Evolutionary conservation across 257 asterid species (phyloP).

Genomic region (Hygrophila difformis): DNA sequence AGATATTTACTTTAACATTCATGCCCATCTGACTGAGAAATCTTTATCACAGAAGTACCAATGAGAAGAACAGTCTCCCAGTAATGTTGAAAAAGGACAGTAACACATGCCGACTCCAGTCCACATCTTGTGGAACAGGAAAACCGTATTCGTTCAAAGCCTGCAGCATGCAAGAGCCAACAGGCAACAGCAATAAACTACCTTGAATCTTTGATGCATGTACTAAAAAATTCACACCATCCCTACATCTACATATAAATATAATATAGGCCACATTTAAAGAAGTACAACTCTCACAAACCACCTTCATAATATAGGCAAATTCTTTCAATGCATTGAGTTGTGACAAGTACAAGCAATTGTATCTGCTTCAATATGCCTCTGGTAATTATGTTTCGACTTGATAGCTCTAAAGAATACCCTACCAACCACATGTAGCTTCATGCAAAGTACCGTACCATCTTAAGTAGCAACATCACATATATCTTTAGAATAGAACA

Average conservation of each 20-base stretch:
- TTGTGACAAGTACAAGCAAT: constrained; percentile 90
- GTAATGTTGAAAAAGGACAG: no score
- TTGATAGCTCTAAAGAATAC: constrained; percentile 93
- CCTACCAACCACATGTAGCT: constrained; percentile 95
- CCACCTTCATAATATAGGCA: constrained; percentile 98
- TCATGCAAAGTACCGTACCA: constrained; percentile 89
- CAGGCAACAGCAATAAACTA: constrained; percentile 14
- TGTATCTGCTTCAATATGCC: constrained; percentile 90
- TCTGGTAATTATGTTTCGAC: constrained; percentile 90
- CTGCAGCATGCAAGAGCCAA: no score
- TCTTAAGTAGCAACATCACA: constrained; percentile 96
- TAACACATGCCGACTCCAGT: constrained; percentile 86
- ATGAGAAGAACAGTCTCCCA: no score
- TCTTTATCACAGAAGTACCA: no score
- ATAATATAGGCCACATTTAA: not conserved
- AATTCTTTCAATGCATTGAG: constrained; percentile 96
- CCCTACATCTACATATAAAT: no score
- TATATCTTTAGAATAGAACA: constrained; percentile 43
- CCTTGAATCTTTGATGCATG: constrained; percentile 8
- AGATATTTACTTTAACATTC: no score
- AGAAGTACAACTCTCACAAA: not conserved
- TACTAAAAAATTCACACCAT: constrained; percentile 23
- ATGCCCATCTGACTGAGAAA: no score
- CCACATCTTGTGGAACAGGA: constrained; percentile 95
- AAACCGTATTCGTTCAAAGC: constrained; percentile 86